Base-by-base conservation (phyloP, 2,329 filamentous ascomycete species). In the Bipolaris bicolor region DNA sequence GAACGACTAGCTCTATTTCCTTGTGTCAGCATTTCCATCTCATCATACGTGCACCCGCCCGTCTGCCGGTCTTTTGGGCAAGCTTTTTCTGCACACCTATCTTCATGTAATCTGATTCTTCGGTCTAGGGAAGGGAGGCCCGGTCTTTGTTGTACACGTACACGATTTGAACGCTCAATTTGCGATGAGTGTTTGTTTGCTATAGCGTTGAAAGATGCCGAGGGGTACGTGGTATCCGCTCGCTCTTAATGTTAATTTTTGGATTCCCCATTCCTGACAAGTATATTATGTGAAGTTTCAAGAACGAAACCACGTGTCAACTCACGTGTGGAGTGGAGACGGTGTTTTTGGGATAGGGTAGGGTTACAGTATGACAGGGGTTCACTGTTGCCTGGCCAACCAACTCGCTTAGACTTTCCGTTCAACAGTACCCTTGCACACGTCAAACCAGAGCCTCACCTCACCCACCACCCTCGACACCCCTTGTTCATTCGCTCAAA, bases 51-150 rank as follows among this genome's bases (percentile, higher is more conserved):
- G 57, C 53, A 55, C 51, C 16, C 22, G 52, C 48, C 55, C 50
- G 49, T 59, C 34, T 57, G 58, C 49, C 15, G 59, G 61, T 60
- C 48, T 48, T 48, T 59, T 64, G 55, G 51, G 61, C 59, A 49
- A 47, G 36, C 18, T 24, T 59, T 16, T 43, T 45, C 34, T 54
- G 34, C 47, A 54, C 39, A 41, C 40, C 20, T 36, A 47, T 62
- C 53, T 46, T 37, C 20, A 33, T 50, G 40, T 34, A 46, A 46
- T 55, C 20, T 49, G 29, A 26, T 58, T 55, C 45, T 58, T 26
- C 22, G 31, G 31, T 49, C 26, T 49, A 33, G 55, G 47, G 16
- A 37, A 40, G 39, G 39, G 31, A 45, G 45, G 36, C 7, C 37
- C 43, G 26, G 11, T 46, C 36, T 41, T 36, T 52, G 13, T 24